Conservation (phyloP, 2,329 filamentous ascomycete species). For the Trichoderma hamatum region DNA sequence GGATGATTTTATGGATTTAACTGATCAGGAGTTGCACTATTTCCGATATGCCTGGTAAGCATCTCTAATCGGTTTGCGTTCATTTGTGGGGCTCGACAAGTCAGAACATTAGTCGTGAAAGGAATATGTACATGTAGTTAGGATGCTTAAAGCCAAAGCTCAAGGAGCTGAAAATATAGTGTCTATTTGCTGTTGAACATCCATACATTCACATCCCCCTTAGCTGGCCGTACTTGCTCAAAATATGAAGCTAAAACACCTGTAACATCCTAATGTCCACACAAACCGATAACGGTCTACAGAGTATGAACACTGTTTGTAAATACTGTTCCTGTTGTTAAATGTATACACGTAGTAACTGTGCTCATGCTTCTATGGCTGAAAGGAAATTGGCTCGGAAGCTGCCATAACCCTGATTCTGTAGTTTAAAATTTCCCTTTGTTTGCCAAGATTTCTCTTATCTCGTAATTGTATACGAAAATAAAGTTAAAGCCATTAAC, state of each 20-base stretch:
- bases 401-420: background rate
- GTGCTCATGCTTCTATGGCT: no score
- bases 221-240: no score
- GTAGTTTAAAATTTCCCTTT: background rate
- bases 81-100: background rate
- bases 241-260: no score
- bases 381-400: background rate
- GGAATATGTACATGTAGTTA: no score
- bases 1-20: conserved; percentile 5
- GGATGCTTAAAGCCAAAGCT: background rate
- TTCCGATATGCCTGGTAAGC: conserved; percentile 9
- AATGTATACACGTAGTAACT: no score
- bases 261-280: no score
- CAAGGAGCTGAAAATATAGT: background rate
- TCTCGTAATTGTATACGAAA: background rate
- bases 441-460: background rate
- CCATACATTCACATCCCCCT: background rate
- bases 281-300: no score
- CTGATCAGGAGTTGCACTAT: conserved; percentile 17
- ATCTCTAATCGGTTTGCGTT: background rate
- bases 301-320: no score
- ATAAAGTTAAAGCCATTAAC: background rate
- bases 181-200: background rate
- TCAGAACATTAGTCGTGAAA: background rate
- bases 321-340: no score